A percentile compares a stretch with the other conserved stretches of the same genome.
Conservation (phyloP, 192 early-diverging fungal species). For the Backusella sp. region DNA sequence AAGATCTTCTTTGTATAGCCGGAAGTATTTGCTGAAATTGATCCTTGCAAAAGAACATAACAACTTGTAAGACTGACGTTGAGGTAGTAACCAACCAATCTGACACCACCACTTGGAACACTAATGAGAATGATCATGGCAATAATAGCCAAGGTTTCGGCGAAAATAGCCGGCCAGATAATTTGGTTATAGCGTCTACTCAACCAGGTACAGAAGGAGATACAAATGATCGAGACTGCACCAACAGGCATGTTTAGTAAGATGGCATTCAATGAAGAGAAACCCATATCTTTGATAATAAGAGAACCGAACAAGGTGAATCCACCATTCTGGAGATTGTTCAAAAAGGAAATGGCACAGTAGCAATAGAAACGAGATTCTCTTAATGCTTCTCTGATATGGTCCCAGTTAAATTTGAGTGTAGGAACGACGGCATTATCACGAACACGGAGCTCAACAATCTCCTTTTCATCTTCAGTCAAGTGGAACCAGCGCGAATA, state of each 20-base stretch:
- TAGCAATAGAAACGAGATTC: conserved; percentile 22
- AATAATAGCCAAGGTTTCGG: background rate
- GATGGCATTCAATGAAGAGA: conserved; percentile 12
- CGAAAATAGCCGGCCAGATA: background rate
- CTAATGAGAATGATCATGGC: conserved; percentile 6
- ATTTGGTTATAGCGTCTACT: conserved; percentile 9
- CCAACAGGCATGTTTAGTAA: conserved; percentile 10
- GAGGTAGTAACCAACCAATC: conserved; percentile 18
- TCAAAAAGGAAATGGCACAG: background rate
- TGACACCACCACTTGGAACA: background rate
- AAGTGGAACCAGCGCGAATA: conserved; percentile 5
- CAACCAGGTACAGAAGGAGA: background rate
- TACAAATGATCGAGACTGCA: background rate
- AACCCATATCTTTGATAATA: conserved; percentile 22
- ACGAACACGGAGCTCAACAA: conserved; percentile 16
- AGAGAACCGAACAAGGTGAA: conserved; percentile 10
- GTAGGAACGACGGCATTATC: conserved; percentile 23
- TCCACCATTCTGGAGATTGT: conserved; percentile 19
- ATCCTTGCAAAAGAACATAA: background rate
- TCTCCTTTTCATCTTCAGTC: background rate
- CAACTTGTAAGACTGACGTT: background rate
- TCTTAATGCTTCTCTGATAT: conserved; percentile 13
- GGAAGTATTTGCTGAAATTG: background rate
- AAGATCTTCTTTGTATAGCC: conserved; percentile 21
- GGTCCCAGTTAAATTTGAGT: conserved; percentile 9